Evolutionary conservation across 768 basidiomycete genomes (phyloP), one percentile per base, ranked within the genome.

Genomic region (Mycena latifolia): DNA sequence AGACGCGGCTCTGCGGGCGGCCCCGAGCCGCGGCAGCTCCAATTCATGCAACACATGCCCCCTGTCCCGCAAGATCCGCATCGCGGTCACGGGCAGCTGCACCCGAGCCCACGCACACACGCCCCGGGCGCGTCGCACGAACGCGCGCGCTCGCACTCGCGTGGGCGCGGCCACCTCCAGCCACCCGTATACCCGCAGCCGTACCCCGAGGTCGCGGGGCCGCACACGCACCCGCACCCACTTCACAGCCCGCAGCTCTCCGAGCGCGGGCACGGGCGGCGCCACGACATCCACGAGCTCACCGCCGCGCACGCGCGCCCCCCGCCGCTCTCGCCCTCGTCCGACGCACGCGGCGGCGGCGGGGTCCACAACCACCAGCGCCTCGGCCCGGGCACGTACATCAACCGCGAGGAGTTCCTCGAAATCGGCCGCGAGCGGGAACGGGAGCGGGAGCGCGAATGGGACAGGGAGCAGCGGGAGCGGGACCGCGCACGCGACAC

Each of bases 361-460:
- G 35, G 29, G 27, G 75, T 83, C 51, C 92, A 92, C 74, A 82
- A 82, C 65, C 90, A 92, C 76, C 90, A 91, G 75, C 88, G 89
- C 59, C 73, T 89, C 71, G 90, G 89, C 9, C 89, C 89, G 43
- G 89, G 83, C 4, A 81, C 87, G 27, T 87, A 84, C 69, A 81
- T 89, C 51, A 85, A 83, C 72, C 78, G 85, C 62, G 84, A 83
- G 22, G 83, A 87, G 25, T 85, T 88, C 31, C 80, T 82, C 57
- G 84, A 82, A 35, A 82, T 77, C 31, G 82, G 83, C 35, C 51
- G 51, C 7, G 51, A 52, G 22, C 52, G 52, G 9, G 52, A 28
- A 20, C 33, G 52, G 8, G 82, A 28, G 10, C 52, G 52, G 11
- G 24, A 18, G 22, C 51, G 51, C 8, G 51, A 28, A 20, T 33